These are phyloP conservation scores for Cinnamomum micranthum DNA, from an alignment of 164 flowering plant species.

Conservation along the genomic window DNA sequence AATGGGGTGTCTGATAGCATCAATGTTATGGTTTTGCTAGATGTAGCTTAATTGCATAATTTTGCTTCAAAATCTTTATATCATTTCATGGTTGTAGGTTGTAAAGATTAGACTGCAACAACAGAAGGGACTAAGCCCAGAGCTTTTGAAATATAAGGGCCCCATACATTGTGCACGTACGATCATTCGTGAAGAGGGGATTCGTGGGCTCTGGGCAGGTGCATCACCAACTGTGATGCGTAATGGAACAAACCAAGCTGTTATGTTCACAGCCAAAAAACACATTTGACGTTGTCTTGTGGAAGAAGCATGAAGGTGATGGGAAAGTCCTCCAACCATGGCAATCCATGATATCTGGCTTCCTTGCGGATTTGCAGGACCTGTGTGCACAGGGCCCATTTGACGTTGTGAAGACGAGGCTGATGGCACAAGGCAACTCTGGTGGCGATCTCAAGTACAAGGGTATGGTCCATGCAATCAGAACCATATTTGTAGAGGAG, in stretches of 20 bases:
- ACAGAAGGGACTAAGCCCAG: conserved; percentile 77
- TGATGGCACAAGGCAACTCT: conserved; percentile 83
- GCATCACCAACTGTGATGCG: conserved; percentile 98
- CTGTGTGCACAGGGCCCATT: conserved; percentile 96
- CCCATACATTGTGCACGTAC: conserved; percentile 87
- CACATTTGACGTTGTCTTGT: conserved; percentile 63
- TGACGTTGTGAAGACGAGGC: conserved; percentile 94
- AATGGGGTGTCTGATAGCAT: not conserved
- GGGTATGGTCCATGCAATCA: conserved; percentile 90
- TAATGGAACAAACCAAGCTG: conserved; percentile 97
- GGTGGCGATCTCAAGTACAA: conserved; percentile 67
- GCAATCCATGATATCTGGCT: conserved; percentile 99
- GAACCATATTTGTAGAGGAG: conserved; percentile 83
- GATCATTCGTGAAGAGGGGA: conserved; percentile 88
- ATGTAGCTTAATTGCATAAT: not conserved
- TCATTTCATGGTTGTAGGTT: conserved; percentile 50
- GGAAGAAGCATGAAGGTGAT: conserved; percentile 97
- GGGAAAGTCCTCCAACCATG: conserved; percentile 80
- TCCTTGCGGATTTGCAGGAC: conserved; percentile 98
- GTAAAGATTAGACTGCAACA: conserved; percentile 96
- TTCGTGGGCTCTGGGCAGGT: conserved; percentile 93
- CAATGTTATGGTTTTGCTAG: not conserved
- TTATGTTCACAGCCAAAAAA: conserved; percentile 96
- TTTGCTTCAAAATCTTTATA: not conserved
- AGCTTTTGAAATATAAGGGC: conserved; percentile 88